Evolutionary conservation across 2,329 filamentous ascomycete species (phyloP), one percentile per base, ranked within the genome.

Genomic region (Exophiala sideris): DNA sequence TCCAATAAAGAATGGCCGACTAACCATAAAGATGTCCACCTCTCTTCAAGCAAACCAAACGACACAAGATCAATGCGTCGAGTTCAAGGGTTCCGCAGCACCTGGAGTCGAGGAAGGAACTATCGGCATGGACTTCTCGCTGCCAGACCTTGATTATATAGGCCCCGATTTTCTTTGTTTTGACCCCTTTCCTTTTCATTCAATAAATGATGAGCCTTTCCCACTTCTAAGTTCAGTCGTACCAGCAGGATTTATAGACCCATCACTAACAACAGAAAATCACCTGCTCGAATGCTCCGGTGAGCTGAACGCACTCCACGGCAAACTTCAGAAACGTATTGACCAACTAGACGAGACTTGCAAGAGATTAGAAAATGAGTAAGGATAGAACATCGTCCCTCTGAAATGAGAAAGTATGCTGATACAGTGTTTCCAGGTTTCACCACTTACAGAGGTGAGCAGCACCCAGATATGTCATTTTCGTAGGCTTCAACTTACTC

Each of bases 121-220:
- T 10, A 10, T 41, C 39, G 39, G 21, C 39, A 16, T 41, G 16
- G 39, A 41, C 16, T 41, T 41, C 39, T 41, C 39, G 8, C 16
- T 41, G 39, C 39, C 16, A 16, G 10, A 45, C 32, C 42, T 45
- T 16, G 42, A 45, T 18, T 45, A 24, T 45, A 34, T 16, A 34
- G 42, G 33, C n/a, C 42, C 42, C 12, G 16, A 11, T 45, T 34
- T 45, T n/a, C 42, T 45, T 45, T 45, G 3, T 34, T 45, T 45
- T 8, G 42, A 45, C 42, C 42, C 42, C 21, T 45, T 45, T 45
- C 21, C 21, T 32, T 45, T 44, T 44, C 40, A 44, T 44, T 29
- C 11, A 7, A 10, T 11, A 20, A 41, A 41, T 41, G 12, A 41
- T 41, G 39, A 41, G 16, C 3, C 5, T 20, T 20, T 20, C 39